Percentiles rank a stretch among this genome's conserved stretches.
phyloP scores from a whole-genome alignment of 306 rosid species.

The Pyrus betulifolia region DNA sequence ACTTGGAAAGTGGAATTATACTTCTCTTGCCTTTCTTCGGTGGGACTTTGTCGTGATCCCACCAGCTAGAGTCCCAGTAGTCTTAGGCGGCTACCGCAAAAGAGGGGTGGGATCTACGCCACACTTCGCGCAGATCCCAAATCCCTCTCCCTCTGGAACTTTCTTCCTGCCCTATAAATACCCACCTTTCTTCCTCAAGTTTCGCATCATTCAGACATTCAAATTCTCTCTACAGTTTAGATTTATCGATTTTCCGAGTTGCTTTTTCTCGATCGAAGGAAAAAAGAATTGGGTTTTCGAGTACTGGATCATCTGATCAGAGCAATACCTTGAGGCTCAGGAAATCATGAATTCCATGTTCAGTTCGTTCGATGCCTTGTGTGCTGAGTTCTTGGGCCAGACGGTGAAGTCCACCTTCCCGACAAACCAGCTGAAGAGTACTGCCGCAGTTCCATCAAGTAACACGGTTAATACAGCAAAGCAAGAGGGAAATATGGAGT shows the following conservation, averaged over 20 bases:
- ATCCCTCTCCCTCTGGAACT: neutral
- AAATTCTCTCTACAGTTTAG: neutral
- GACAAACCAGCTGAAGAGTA: neutral
- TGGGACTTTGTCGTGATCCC: neutral
- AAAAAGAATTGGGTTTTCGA: neutral
- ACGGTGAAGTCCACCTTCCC: slow-evolving; percentile 23
- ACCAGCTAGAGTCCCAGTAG: neutral
- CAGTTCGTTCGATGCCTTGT: slow-evolving; percentile 36
- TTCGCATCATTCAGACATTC: neutral
- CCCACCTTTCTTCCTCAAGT: neutral
- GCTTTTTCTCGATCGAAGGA: neutral
- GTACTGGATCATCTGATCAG: neutral
- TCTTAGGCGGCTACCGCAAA: neutral
- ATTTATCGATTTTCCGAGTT: neutral
- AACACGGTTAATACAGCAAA: neutral
- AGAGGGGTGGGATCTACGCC: neutral
- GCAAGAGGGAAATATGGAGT: neutral
- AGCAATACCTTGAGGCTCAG: too few relatives aligned
- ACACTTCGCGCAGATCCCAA: neutral
- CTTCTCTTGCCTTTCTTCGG: neutral
- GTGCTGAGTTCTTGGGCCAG: slow-evolving; percentile 31
- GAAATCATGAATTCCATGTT: slow-evolving; percentile 39
- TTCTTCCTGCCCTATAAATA: neutral
- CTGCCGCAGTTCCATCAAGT: neutral
- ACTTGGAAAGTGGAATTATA: too few relatives aligned